Evolutionary conservation across 1,139 yeast genomes (phyloP), one percentile per base, ranked within the genome.

Genomic region (Scheffersomyces titani): DNA sequence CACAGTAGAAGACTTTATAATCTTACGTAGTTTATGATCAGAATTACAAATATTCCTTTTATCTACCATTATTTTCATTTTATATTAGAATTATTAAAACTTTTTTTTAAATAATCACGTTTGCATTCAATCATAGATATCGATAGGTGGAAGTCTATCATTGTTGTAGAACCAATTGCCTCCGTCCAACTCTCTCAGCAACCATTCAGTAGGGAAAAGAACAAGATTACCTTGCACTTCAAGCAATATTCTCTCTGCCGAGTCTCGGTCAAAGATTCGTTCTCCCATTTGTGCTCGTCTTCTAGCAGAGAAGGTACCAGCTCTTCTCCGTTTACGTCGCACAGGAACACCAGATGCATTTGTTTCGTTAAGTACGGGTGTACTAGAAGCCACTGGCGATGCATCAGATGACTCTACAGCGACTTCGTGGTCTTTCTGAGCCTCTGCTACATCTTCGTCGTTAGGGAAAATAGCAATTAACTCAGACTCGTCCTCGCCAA

Each of bases 141-240:
- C 98, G 58, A 94, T 86, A 1, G 99, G 99, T 9, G 98, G 98
- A 51, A 94, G 78, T 68, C 97, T 86, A 70, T 94, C 99, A 55
- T 96, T 88, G 64, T 89, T 91, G 77, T 92, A 93, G 71, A 92
- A 92, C 98, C 98, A 94, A 68, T 96, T 94, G 22, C 91, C 94
- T 5, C 90, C 85, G 56, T 92, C 97, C 52, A 92, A 84, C 71
- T 94, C 99, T 59, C 87, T 84, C 66, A 85, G 78, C 53, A 96
- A 80, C 99, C 99, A 96, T 59, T 92, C 93, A 0, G 91, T 81
- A 0, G 99, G 98, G 78, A 93, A 94, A 30, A 88, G 69, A 4
- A 96, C 98, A 65, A 96, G 75, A 68, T 94, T 90, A 3, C 99
- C 99, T 58, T 88, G 89, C n/a, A 94, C 79, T 57, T 91, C 88